These are phyloP conservation scores for Striga asiatica DNA, from an alignment of 257 asterid genomes.

Conservation along the genomic window DNA sequence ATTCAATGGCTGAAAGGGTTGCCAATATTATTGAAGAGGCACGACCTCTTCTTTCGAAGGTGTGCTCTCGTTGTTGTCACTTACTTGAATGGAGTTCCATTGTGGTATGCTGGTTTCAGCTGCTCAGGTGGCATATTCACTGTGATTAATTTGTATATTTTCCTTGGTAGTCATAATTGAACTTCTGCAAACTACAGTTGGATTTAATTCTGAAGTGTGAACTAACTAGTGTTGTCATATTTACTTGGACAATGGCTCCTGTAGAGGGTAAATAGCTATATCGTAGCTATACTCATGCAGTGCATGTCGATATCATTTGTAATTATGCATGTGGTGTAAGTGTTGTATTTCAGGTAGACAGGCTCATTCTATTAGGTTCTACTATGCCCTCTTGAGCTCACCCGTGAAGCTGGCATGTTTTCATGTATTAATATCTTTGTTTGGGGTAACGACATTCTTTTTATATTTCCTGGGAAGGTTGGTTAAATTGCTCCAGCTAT, in stretches of 20 bases:
- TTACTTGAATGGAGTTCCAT: conserved; percentile 3
- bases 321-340: too few relatives aligned
- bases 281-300: too few relatives aligned
- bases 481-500: neutral
- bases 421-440: neutral
- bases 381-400: neutral
- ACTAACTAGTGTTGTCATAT: too few relatives aligned
- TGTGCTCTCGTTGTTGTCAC: conserved; percentile 29
- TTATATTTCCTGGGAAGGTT: neutral
- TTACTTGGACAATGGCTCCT: too few relatives aligned
- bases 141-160: neutral
- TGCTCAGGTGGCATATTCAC: neutral
- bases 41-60: conserved; percentile 79
- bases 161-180: neutral
- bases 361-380: conserved; percentile 2
- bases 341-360: conserved; percentile 4
- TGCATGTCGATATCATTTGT: too few relatives aligned
- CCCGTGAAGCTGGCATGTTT: neutral
- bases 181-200: neutral
- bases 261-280: too few relatives aligned
- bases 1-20: conserved; percentile 63
- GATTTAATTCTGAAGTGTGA: neutral
- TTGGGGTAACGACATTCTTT: neutral
- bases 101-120: neutral
- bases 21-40: conserved; percentile 73